Evolutionary conservation across 2,329 filamentous ascomycete species (phyloP).

Genomic region (Colletotrichum lentis): DNA sequence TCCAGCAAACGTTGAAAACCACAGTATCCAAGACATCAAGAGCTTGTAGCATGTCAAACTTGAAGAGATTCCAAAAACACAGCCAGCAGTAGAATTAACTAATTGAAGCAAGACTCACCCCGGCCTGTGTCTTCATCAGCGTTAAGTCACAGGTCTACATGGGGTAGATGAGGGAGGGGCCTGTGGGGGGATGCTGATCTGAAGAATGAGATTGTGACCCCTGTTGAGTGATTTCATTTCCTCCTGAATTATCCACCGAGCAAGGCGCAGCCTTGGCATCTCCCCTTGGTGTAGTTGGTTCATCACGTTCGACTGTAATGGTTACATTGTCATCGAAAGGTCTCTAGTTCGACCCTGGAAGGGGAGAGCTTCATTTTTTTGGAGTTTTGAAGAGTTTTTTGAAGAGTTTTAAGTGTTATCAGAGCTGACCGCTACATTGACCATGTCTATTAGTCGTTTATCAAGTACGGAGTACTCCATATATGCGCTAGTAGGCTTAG

Average conservation of each 20-base stretch:
- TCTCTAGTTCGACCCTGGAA: constrained; percentile 26
- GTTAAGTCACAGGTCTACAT: not conserved
- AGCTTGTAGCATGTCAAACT: too few species aligned
- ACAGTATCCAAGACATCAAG: too few species aligned
- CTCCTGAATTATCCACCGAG: constrained; percentile 1
- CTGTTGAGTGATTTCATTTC: not conserved
- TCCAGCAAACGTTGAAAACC: too few species aligned
- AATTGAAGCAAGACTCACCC: too few species aligned
- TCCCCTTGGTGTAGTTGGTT: constrained; percentile 27
- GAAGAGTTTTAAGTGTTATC: too few species aligned
- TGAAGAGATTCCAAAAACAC: too few species aligned
- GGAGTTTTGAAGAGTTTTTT: not conserved
- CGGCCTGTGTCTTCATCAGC: too few species aligned
- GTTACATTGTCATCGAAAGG: constrained; percentile 25
- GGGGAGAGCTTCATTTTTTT: constrained; percentile 8
- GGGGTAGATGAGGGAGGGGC: not conserved
- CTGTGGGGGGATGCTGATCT: not conserved
- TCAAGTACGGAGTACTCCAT: too few species aligned
- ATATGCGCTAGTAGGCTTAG: too few species aligned
- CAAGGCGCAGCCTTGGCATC: constrained; percentile 3
- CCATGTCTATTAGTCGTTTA: too few species aligned
- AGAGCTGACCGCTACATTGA: too few species aligned
- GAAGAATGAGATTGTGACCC: not conserved
- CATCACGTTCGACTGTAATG: constrained; percentile 27
- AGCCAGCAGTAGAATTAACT: too few species aligned